Evolutionary conservation across 768 basidiomycete species (phyloP), one percentile per base, ranked within the genome.

Genomic region (Leccinum variicolor): DNA sequence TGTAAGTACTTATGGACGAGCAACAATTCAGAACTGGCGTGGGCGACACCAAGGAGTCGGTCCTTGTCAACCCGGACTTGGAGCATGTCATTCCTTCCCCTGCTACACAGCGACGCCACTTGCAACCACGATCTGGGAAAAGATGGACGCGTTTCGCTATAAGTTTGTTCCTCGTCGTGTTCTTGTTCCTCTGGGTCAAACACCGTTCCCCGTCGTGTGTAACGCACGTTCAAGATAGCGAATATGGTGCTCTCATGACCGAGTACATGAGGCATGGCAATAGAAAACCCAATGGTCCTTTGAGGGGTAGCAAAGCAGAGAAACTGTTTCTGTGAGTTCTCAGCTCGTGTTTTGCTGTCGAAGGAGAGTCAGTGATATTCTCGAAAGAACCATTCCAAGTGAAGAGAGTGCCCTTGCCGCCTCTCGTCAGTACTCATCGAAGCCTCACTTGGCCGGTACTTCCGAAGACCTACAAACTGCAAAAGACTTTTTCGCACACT

Each of bases 361-460:
- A 25, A 26, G 11, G 50, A 13, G 10, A 15, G 50, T 13, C 23
- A 31, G 21, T 13, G 14, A 41, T 46, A 11, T 34, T 52, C 31
- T 52, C 13, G 17, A 21, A 39, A 85, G 84, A 66, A 74, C 79
- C 10, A 71, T 85, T 33, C 84, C 84, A 1, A 75, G 81, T 56
- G 72, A 76, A 41, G 75, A 73, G 33, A 82, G 76, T 58, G 83
- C 83, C 10, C 68, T 79, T 28, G 70, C 71, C 28, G 76, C 83
- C 0, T 86, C 85, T 25, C 79, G 80, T 55, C 71, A 69, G 48
- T 86, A 76, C 57, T 75, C 85, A 9, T 73, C 77, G 13, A 76
- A 76, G 59, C 84, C 86, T 4, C 87, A 89, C 65, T 67, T 84
- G 53, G 87, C 87, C 1, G 87, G 86, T 39, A 79, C 81, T 13